These are phyloP conservation scores for Pseudozyma thailandica DNA, from an alignment of 1,284 basidiomycete genomes.

Conservation along the genomic window DNA sequence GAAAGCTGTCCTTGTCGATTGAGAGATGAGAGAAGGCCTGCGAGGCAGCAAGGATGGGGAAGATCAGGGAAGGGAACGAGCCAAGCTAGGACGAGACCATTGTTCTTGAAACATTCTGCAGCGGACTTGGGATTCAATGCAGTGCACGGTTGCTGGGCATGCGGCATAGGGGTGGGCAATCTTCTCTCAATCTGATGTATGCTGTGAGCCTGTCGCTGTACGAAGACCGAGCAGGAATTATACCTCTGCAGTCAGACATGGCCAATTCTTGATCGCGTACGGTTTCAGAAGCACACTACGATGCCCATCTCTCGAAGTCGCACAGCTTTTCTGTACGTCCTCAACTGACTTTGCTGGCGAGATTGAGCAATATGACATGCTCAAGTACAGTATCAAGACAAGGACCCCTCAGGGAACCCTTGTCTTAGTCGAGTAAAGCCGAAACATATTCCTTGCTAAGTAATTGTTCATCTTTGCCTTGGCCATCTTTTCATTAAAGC, in stretches of 20 bases:
- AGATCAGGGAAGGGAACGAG: not conserved
- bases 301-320: slow-evolving; percentile 7
- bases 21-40: not conserved
- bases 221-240: slow-evolving; percentile 3
- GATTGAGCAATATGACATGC: too few species aligned
- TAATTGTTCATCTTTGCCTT: too few species aligned
- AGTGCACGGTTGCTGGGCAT: not conserved
- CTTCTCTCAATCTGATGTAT: not conserved
- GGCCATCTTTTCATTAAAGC: too few species aligned
- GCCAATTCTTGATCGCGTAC: not conserved
- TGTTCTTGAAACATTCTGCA: slow-evolving; percentile 6
- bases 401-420: too few species aligned
- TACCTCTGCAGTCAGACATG: not conserved
- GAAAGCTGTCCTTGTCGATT: slow-evolving; percentile 1
- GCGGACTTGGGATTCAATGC: slow-evolving; percentile 5
- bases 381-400: too few species aligned
- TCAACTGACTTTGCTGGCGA: too few species aligned
- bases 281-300: slow-evolving; percentile 7
- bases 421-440: too few species aligned
- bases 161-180: not conserved
- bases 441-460: too few species aligned
- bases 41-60: not conserved
- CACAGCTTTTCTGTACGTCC: slow-evolving; percentile 1
- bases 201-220: slow-evolving; percentile 8
- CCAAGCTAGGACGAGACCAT: not conserved